Base-by-base conservation (phyloP, 495 filamentous ascomycete genomes). In the Corynascus novoguineensis region DNA sequence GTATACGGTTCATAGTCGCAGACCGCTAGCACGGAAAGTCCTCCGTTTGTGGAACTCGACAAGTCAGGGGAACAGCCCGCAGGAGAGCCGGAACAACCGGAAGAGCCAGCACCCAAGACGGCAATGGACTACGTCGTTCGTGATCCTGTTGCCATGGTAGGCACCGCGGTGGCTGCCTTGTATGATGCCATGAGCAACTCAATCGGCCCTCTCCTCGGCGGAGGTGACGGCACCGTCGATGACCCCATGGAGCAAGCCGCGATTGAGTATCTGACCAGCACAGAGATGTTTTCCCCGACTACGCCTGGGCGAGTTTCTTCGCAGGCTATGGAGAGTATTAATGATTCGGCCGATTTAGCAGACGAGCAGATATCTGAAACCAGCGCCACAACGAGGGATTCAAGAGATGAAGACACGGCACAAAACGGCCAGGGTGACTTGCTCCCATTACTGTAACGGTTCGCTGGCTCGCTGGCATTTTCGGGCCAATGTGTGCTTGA, bases 1-100 rank as follows among this genome's bases (percentile, higher is more conserved):
- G 71, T 56, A 34, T 73, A 73, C 50, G 71, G 68, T 38, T 38
- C 63, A 15, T 66, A 68, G 67, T 50, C 3, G 10, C n/a, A 11
- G 31, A 35, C 47, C 47, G 47, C 35, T 21, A 4, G 2, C 29
- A 17, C 31, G 11, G 44, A 50, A 11, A 1, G 19, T 24, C 29
- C 14, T 12, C 45, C 27, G 29, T 40, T 14, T 4, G 17, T 19
- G 17, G 38, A 21, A 41, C 1, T 12, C 10, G 6, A 8, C 15
- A 10, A 31, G 10, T 10, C 29, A 10, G 5, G 10, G 29, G 29
- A 31, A 31, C 29, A 31, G 29, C 10, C 10, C 5, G 29, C 29
- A 5, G 29, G 10, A 31, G 5, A 31, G 29, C 5, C 29, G 29
- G 29, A 31, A 10, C 29, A 31, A 10, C 34, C 34, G 34, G 6